Base-by-base conservation (phyloP, 1,284 basidiomycete species). In the Puccinia polysora region DNA sequence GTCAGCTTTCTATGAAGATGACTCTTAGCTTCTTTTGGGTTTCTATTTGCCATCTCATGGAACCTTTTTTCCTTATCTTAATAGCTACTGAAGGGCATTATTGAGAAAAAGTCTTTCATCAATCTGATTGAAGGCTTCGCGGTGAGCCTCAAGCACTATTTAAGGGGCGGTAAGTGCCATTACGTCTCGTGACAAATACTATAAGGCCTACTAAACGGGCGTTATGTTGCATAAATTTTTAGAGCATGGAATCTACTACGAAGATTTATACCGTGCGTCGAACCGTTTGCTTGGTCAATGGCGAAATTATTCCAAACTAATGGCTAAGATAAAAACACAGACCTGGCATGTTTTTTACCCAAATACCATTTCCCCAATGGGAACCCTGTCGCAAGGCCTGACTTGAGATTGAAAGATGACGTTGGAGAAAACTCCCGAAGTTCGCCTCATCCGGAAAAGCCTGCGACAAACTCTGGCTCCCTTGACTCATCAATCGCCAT, bases 21-120 rank as follows among this genome's bases (percentile, higher is more conserved):
- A 53, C 14, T 18, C 43, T 12, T 12, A 30, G 23, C n/a, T 63
- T 49, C 25, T 10, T 12, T 38, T 34, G 12, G 12, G 7, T 20
- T 45, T 10, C 8, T 36, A 10, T 62, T 40, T 14, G 25, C 12
- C 20, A 7, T 2, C n/a, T 20, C n/a, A 23, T 43, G 23, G 10
- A 23, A 8, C 23, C 7, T 53, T 47, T 63, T 56, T 52, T 38
- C 20, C 12, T 38, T 20, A 23, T 6, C n/a, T n/a, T n/a, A n/a
- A 23, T 28, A 68, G 65, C 28, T 36, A 23, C 32, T 55, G 49
- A 36, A 34, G 15, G 52, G 52, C n/a, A 68, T 68, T 12, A 4
- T 68, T 14, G 67, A 70, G 55, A 70, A 62, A 30, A 70, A 70
- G 28, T 50, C 67, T n/a, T 49, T 62, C 40, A 70, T 52, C 5